A percentile compares a stretch with the other conserved stretches of the same genome.
phyloP scores from a whole-genome alignment of 345 rosid genomes.

The Salix exigua region DNA sequence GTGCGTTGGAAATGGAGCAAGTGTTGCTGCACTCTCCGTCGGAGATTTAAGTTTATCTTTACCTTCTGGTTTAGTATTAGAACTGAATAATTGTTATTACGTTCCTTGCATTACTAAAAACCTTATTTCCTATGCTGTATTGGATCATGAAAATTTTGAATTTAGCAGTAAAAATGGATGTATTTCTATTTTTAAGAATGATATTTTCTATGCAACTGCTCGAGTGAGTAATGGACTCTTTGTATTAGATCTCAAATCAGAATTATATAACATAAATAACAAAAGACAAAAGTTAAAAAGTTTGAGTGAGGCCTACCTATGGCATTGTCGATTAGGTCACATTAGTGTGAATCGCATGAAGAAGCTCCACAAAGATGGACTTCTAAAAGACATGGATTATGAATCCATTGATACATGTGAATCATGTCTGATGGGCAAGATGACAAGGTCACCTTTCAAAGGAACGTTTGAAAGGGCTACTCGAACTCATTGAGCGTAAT shows the following conservation, averaged over 20 bases:
- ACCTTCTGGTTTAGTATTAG: background rate
- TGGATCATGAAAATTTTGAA: background rate
- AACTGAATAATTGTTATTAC: background rate
- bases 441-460: background rate
- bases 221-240: background rate
- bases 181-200: background rate
- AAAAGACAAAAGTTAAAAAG: too few species aligned
- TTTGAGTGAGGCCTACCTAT: background rate
- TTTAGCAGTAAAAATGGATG: background rate
- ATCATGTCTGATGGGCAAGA: background rate
- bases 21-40: background rate
- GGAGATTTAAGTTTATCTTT: background rate
- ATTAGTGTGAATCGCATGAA: background rate
- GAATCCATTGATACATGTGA: background rate
- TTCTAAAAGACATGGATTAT: background rate
- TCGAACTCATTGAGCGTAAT: background rate
- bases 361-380: background rate
- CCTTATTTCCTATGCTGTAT: background rate
- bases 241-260: background rate
- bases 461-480: background rate
- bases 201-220: background rate
- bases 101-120: background rate
- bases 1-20: background rate
- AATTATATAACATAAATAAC: background rate
- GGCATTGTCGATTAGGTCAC: constrained; percentile 5